phyloP scores from a whole-genome alignment of 495 filamentous ascomycete species.

The Poronia punctata region DNA sequence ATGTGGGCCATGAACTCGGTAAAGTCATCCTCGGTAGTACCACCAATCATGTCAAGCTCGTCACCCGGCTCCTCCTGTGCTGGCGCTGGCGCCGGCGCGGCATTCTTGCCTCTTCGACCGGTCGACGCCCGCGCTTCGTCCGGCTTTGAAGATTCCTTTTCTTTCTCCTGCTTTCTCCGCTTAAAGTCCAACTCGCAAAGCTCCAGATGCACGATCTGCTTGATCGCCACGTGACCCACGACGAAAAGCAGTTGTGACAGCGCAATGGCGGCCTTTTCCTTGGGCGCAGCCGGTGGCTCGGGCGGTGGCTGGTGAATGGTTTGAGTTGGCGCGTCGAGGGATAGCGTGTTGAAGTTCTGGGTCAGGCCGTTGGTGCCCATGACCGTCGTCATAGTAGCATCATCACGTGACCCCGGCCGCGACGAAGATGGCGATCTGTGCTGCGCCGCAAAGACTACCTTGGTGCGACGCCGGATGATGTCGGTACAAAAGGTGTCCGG shows the following conservation, averaged over 20 bases:
- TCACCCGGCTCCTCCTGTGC: conserved; percentile 58
- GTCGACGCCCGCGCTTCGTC: conserved; percentile 30
- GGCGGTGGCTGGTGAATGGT: conserved; percentile 26
- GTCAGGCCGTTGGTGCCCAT: conserved; percentile 18
- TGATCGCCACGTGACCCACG: conserved; percentile 94
- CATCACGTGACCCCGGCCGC: conserved; percentile 36
- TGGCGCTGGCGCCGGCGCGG: conserved; percentile 12
- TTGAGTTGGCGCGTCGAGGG: conserved; percentile 25
- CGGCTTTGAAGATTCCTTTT: conserved; percentile 55
- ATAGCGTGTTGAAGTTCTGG: conserved; percentile 24
- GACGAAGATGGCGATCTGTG: conserved; percentile 25
- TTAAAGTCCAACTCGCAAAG: conserved; percentile 97
- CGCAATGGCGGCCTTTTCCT: conserved; percentile 59
- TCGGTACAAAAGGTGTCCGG: conserved; percentile 92
- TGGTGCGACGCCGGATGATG: conserved; percentile 81
- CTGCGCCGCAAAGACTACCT: conserved; percentile 57
- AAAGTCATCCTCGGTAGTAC: conserved; percentile 97
- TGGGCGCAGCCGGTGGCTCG: conserved; percentile 35
- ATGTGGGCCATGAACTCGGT: conserved; percentile 93
- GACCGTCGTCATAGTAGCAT: conserved; percentile 24
- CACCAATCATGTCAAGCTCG: conserved; percentile 92
- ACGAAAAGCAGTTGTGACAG: conserved; percentile 91
- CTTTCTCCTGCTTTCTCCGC: conserved; percentile 86
- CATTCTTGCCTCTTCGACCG: conserved; percentile 44
- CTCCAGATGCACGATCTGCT: conserved; percentile 99